Conservation (phyloP, 768 basidiomycete genomes). For the Termitomyces sp. region DNA sequence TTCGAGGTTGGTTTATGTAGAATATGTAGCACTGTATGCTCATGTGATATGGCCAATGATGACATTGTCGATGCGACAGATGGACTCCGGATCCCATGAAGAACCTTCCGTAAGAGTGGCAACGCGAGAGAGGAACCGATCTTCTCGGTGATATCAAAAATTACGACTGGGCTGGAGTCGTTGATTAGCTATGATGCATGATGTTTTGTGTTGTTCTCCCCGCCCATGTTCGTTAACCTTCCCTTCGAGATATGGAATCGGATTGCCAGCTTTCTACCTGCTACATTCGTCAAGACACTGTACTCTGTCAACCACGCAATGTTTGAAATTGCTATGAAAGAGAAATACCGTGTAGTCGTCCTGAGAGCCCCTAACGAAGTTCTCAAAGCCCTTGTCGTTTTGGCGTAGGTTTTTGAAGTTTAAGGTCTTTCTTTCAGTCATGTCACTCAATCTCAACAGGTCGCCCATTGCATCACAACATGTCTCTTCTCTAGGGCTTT, state of each 20-base stretch:
- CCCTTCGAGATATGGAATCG: conserved; percentile 5
- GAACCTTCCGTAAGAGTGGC: background rate
- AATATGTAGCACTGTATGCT: conserved; percentile 12
- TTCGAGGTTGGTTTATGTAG: conserved; percentile 6
- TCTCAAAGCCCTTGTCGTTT: background rate
- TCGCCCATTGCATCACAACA: background rate
- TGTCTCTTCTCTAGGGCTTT: background rate
- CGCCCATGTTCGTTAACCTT: background rate
- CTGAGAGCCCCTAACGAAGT: background rate
- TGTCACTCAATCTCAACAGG: background rate
- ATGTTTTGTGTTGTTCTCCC: background rate
- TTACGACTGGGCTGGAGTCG: conserved; percentile 5
- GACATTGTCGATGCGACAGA: conserved; percentile 13
- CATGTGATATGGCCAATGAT: conserved; percentile 17
- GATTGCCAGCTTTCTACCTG: conserved; percentile 2
- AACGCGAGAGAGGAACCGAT: background rate
- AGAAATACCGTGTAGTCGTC: conserved; percentile 12
- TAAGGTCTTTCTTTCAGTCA: background rate
- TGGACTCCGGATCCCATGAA: background rate
- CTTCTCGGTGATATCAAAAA: conserved; percentile 1
- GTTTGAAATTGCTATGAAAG: conserved; percentile 15
- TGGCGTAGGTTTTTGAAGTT: background rate
- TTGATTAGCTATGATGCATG: background rate
- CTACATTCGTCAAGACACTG: background rate
- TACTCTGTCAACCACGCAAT: conserved; percentile 7